These are phyloP conservation scores for Kwoniella sp. DNA, from an alignment of 768 basidiomycete species.

Conservation along the genomic window DNA sequence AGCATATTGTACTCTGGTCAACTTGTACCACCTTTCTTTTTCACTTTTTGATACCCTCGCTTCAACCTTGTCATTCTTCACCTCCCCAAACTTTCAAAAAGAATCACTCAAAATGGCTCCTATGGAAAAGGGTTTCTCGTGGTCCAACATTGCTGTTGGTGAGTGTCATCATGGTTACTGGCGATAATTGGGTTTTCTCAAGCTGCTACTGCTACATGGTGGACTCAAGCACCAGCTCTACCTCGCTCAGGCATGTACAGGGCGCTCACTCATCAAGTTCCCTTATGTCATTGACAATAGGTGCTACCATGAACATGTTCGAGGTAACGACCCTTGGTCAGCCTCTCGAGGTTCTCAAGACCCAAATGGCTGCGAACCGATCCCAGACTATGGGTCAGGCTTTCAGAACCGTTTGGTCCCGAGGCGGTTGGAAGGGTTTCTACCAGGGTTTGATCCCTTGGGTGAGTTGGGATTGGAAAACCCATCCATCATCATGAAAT, in stretches of 20 bases:
- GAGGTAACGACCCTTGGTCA: conserved; percentile 98
- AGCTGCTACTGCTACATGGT: background rate
- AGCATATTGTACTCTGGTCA: background rate
- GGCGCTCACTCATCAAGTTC: too few relatives aligned
- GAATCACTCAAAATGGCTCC: conserved; percentile 62
- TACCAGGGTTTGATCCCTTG: conserved; percentile 99
- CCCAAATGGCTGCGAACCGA: conserved; percentile 98
- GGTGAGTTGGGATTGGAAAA: conserved; percentile 71
- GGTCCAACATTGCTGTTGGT: conserved; percentile 58
- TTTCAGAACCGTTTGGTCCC: conserved; percentile 79
- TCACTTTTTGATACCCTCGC: background rate
- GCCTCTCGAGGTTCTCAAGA: conserved; percentile 96
- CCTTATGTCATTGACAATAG: too few relatives aligned
- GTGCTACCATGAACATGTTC: conserved; percentile 92
- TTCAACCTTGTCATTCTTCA: too few relatives aligned
- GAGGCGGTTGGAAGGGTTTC: conserved; percentile 85
- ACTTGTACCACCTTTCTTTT: conserved; percentile 6
- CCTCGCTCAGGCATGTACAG: too few relatives aligned
- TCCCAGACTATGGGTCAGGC: conserved; percentile 87
- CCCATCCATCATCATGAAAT: too few relatives aligned
- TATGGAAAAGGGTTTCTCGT: conserved; percentile 56
- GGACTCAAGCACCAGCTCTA: too few relatives aligned
- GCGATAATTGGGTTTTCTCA: too few relatives aligned
- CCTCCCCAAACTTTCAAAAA: too few relatives aligned
- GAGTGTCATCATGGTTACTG: conserved; percentile 16